These are phyloP conservation scores for Striga asiatica DNA, from an alignment of 257 asterid species.

Conservation along the genomic window DNA sequence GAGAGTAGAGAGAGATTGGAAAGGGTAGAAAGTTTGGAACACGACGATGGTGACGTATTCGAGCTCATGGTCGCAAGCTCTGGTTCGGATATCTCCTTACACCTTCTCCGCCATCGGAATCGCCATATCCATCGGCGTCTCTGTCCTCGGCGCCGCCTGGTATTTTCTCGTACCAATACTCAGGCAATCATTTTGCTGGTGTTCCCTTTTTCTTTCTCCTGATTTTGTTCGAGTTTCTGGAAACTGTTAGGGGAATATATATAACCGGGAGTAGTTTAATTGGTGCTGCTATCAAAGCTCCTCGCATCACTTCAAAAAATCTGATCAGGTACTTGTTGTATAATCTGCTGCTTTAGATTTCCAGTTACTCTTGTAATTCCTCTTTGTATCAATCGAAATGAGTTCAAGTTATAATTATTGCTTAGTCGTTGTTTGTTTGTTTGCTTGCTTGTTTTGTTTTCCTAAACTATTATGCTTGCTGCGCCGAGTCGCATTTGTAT, in stretches of 20 bases:
- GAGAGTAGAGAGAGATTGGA: not conserved
- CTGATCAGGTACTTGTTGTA: constrained; percentile 38
- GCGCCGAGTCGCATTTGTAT: not conserved
- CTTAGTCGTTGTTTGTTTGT: not conserved
- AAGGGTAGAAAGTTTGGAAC: not conserved
- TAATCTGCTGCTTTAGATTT: not conserved
- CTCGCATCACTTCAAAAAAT: constrained; percentile 71
- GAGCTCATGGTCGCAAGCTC: constrained; percentile 84
- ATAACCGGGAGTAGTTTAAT: constrained; percentile 75
- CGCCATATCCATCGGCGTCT: constrained; percentile 88
- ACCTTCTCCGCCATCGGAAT: constrained; percentile 91
- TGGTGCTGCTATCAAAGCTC: constrained; percentile 78
- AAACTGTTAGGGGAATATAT: constrained; percentile 9
- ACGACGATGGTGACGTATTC: constrained; percentile 52
- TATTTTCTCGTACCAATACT: constrained; percentile 18
- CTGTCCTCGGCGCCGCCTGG: constrained; percentile 99
- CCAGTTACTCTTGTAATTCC: not conserved
- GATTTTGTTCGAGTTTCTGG: not conserved
- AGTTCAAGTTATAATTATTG: not conserved
- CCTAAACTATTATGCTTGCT: not conserved
- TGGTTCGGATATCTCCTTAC: constrained; percentile 89
- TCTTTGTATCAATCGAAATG: not conserved
- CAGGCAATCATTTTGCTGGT: not conserved
- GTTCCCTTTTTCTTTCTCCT: not conserved
- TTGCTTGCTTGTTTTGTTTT: constrained; percentile 9